A percentile compares a stretch with the other conserved stretches of the same genome.
Evolutionary conservation across 805 yeast genomes (phyloP).

Genomic region (Saccharomycopsis synnaedendra): DNA sequence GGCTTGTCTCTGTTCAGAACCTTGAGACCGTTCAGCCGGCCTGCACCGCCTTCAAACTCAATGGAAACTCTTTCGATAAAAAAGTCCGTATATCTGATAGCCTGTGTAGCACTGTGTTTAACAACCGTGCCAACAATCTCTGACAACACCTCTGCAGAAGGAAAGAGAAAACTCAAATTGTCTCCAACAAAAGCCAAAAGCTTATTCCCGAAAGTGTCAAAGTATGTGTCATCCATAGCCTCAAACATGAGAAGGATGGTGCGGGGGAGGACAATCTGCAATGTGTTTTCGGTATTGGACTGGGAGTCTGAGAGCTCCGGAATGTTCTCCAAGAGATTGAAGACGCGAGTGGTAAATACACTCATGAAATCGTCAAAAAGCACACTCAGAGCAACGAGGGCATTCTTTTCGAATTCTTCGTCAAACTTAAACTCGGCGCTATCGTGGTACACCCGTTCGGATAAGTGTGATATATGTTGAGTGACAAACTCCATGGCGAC

Average conservation of each 20-base stretch:
- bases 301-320: slow-evolving; percentile 52
- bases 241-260: slow-evolving; percentile 41
- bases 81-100: slow-evolving; percentile 32
- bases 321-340: slow-evolving; percentile 54
- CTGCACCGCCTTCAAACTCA: slow-evolving; percentile 76
- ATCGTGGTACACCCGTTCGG: slow-evolving; percentile 27
- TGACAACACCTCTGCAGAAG: slow-evolving; percentile 54
- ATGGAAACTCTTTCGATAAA: slow-evolving; percentile 42
- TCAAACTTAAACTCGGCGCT: slow-evolving; percentile 29
- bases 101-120: slow-evolving; percentile 41
- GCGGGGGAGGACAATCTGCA: slow-evolving; percentile 28
- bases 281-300: slow-evolving; percentile 29
- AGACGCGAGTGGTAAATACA: slow-evolving; percentile 45
- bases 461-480: slow-evolving; percentile 49
- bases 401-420: slow-evolving; percentile 33
- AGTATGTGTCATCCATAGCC: slow-evolving; percentile 48
- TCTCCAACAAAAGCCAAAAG: slow-evolving; percentile 47
- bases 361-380: slow-evolving; percentile 52
- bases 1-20: slow-evolving; percentile 69
- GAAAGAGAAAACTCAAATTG: slow-evolving; percentile 35
- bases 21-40: slow-evolving; percentile 54
- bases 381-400: slow-evolving; percentile 64
- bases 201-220: slow-evolving; percentile 27
- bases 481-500: slow-evolving; percentile 43
- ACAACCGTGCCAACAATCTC: slow-evolving; percentile 64